Evolutionary conservation across 2,329 filamentous ascomycete genomes (phyloP), one percentile per base, ranked within the genome.

Genomic region (Aspergillus sp.): DNA sequence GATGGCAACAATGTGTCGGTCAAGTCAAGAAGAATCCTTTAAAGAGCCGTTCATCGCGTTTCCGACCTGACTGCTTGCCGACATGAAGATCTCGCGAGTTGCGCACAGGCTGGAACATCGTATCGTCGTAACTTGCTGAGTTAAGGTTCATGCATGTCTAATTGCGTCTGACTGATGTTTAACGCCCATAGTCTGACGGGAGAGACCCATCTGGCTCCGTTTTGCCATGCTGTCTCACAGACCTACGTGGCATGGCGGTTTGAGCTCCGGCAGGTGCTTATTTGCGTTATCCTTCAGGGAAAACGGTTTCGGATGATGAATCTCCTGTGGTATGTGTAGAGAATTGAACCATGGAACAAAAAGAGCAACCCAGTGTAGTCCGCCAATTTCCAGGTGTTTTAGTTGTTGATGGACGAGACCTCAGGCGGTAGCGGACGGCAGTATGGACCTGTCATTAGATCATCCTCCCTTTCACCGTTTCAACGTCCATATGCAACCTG

Each of bases 341-440:
- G 23, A 6, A 7, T 29, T 29, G 25, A 29, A 29, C 25, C 25
- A 29, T 11, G 25, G 25, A 29, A 29, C 25, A 29, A 29, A 29
- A 11, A 29, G 3, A 29, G 25, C 4, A 29, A 29, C n/a, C n/a
- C n/a, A n/a, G n/a, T 11, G 25, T 7, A 7, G 7, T 29, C 25
- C 25, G 11, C 25, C 9, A 10, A 10, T 29, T 29, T 29, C 7
- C 7, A 29, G 3, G 6, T 29, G 25, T 29, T 29, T 29, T 29
- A 3, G 25, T 11, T 29, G 25, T 7, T 29, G 25, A 11, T 29
- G 25, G 25, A 29, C 3, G 25, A 29, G 3, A 16, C 14, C 7
- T 2, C 3, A 16, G 19, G 59, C 58, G 52, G 59, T 59, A 49
- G 44, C 20, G 2, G 2, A 13, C 16, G 57, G 57, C 57, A 59